Conservation (phyloP, 345 rosid genomes). For the Physaria fendleri region DNA sequence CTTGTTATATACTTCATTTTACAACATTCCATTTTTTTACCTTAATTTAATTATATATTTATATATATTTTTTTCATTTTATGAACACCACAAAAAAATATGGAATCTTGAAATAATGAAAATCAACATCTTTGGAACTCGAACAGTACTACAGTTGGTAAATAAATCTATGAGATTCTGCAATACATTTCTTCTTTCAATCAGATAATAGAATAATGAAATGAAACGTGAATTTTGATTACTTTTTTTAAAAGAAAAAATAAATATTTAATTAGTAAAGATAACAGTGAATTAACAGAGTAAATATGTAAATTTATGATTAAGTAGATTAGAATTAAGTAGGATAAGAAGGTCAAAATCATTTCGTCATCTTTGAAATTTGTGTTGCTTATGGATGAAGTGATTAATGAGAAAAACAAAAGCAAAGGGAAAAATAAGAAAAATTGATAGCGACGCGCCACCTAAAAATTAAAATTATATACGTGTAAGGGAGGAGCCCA, state of each 20-base stretch:
- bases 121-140: background rate
- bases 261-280: background rate
- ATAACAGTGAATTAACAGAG: background rate
- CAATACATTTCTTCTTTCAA: background rate
- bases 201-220: background rate
- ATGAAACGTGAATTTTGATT: background rate
- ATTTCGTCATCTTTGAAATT: constrained; percentile 7
- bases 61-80: too few species aligned
- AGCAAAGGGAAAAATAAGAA: constrained; percentile 1
- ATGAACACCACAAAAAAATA: too few species aligned
- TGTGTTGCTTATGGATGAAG: constrained; percentile 2
- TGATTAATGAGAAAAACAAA: background rate
- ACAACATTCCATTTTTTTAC: background rate
- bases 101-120: too few species aligned
- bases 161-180: background rate
- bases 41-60: background rate
- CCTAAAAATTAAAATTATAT: background rate
- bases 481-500: background rate
- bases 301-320: background rate
- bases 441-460: constrained; percentile 19
- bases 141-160: background rate
- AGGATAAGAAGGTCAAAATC: background rate
- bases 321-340: background rate
- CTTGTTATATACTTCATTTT: too few species aligned
- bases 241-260: background rate